A percentile compares a stretch with the other conserved stretches of the same genome.
Conservation (phyloP, 805 yeast species). For the Saturnispora besseyi region DNA sequence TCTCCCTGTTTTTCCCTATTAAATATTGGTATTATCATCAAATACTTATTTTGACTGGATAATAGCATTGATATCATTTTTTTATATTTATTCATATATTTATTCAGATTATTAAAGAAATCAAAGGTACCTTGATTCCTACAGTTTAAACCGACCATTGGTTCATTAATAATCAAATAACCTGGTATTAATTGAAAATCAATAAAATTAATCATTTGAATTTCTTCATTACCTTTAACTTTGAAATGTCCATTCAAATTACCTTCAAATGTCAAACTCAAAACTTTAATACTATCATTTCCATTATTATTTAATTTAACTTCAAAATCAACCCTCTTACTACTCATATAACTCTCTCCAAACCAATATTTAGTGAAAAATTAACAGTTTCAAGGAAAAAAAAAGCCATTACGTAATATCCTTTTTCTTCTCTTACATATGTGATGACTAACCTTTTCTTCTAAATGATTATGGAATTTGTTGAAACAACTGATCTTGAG, state of each 20-base stretch:
- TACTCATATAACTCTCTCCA: no score
- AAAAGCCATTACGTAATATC: no score
- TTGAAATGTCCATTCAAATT: background rate
- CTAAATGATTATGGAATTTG: constrained; percentile 7
- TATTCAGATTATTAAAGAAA: background rate
- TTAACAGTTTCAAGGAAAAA: no score
- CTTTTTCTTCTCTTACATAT: no score
- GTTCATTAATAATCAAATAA: background rate
- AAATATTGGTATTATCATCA: background rate
- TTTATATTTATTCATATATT: background rate
- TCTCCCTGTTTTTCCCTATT: background rate
- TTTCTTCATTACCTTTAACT: background rate
- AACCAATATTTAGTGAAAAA: no score
- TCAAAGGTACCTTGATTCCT: background rate
- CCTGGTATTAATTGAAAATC: background rate
- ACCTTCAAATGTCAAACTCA: background rate
- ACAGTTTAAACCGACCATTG: background rate
- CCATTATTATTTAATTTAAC: background rate
- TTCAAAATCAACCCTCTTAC: background rate
- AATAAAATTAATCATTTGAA: background rate
- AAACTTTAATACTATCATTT: background rate
- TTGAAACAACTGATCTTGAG: constrained; percentile 14
- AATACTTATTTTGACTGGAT: background rate
- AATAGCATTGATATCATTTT: background rate
- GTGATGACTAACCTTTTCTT: no score